Conservation (phyloP, 768 basidiomycete species). For the Podaxis rugospora region DNA sequence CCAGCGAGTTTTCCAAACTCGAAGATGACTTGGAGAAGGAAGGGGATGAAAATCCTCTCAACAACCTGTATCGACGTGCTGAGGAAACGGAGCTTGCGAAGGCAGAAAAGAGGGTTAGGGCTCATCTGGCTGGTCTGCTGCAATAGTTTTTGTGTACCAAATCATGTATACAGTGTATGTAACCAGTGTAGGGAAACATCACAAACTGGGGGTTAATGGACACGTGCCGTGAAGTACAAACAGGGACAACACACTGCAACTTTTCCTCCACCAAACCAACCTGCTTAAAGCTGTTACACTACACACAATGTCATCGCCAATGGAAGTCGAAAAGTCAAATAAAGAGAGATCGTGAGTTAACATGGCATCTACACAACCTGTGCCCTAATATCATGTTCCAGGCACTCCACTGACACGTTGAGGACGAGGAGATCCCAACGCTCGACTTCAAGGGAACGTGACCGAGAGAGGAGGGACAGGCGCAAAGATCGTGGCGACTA, state of each 20-base stretch:
- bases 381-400: constrained; percentile 40
- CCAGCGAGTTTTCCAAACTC: constrained; percentile 47
- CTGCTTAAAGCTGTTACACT: constrained; percentile 11
- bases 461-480: constrained; percentile 46
- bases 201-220: not conserved
- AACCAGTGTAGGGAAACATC: not conserved
- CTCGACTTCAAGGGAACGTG: constrained; percentile 59
- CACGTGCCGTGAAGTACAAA: constrained; percentile 7
- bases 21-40: constrained; percentile 55
- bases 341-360: constrained; percentile 55
- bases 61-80: constrained; percentile 44
- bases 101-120: constrained; percentile 56
- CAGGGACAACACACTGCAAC: constrained; percentile 4
- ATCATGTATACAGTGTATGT: not conserved
- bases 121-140: constrained; percentile 39
- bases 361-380: not conserved
- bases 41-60: constrained; percentile 49
- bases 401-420: constrained; percentile 74
- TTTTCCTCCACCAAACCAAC: constrained; percentile 4
- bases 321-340: constrained; percentile 63
- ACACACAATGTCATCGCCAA: constrained; percentile 43
- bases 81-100: constrained; percentile 51
- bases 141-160: not conserved
- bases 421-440: constrained; percentile 69
- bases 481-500: constrained; percentile 49